These are phyloP conservation scores for Cardamine resedifolia DNA, from an alignment of 345 rosid genomes.

Conservation along the genomic window DNA sequence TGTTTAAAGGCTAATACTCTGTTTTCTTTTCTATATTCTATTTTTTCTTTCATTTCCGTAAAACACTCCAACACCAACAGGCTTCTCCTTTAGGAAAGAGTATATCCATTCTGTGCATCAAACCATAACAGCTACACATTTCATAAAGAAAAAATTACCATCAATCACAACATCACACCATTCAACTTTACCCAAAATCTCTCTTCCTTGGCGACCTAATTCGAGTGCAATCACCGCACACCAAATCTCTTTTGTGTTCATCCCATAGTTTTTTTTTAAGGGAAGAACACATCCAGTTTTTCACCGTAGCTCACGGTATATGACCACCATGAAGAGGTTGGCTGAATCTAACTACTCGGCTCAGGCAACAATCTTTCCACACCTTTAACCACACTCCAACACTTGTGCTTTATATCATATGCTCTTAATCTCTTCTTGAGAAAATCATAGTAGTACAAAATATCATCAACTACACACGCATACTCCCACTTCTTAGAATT, in stretches of 20 bases:
- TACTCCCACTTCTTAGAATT: background rate
- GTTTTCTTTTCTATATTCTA: too few relatives aligned
- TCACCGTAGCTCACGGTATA: background rate
- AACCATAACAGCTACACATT: too few relatives aligned
- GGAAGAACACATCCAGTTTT: background rate
- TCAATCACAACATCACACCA: background rate
- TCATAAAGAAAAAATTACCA: too few relatives aligned
- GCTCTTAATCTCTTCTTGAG: background rate
- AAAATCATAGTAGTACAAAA: constrained; percentile 9
- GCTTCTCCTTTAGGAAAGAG: too few relatives aligned
- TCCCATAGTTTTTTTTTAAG: background rate
- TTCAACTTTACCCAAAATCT: constrained; percentile 7
- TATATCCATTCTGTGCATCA: too few relatives aligned
- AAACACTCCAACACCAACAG: too few relatives aligned
- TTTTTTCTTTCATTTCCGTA: too few relatives aligned
- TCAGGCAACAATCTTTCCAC: background rate
- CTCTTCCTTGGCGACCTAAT: background rate
- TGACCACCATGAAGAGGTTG: background rate
- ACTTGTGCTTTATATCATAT: background rate
- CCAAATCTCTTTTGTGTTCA: background rate
- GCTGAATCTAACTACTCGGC: too few relatives aligned
- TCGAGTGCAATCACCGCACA: background rate
- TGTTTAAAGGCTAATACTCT: too few relatives aligned
- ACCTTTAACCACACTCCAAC: background rate
- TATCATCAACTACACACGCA: background rate